Percentiles rank a stretch among this genome's conserved stretches.
phyloP scores from a whole-genome alignment of 441 rosid genomes.

The Cnidoscolus chayamansa region DNA sequence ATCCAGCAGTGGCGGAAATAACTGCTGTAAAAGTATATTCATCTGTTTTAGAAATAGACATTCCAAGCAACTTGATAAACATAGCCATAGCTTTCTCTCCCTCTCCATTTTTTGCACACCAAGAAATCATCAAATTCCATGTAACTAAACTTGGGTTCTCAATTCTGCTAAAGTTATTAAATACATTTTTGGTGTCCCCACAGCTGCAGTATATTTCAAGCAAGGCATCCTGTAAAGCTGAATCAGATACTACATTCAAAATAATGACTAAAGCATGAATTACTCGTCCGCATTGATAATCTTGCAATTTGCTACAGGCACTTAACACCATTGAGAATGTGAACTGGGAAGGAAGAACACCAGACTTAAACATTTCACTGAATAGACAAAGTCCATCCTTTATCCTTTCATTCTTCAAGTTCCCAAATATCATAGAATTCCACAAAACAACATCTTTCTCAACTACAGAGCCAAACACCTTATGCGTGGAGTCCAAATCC shows the following conservation, averaged over 20 bases:
- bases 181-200: slow-evolving; percentile 43
- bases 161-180: slow-evolving; percentile 45
- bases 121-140: slow-evolving; percentile 80
- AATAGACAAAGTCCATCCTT: slow-evolving; percentile 48
- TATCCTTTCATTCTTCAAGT: slow-evolving; percentile 55
- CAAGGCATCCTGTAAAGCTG: slow-evolving; percentile 71
- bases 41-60: slow-evolving; percentile 54
- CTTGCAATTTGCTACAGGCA: slow-evolving; percentile 58
- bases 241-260: slow-evolving; percentile 42
- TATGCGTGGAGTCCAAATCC: slow-evolving; percentile 56
- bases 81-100: slow-evolving; percentile 50
- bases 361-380: slow-evolving; percentile 48
- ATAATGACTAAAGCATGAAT: slow-evolving; percentile 55
- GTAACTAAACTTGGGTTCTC: slow-evolving; percentile 57
- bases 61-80: slow-evolving; percentile 41
- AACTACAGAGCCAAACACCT: slow-evolving; percentile 41
- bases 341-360: slow-evolving; percentile 54
- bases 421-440: slow-evolving; percentile 70
- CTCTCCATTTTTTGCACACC: slow-evolving; percentile 61
- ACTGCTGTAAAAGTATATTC: slow-evolving; percentile 72
- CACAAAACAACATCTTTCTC: slow-evolving; percentile 67
- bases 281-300: slow-evolving; percentile 41
- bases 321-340: slow-evolving; percentile 68
- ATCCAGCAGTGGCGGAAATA: slow-evolving; percentile 48
- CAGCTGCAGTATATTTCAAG: slow-evolving; percentile 82